Base-by-base conservation (phyloP, 1,139 yeast genomes). In the Arxiozyma heterogenica region DNA sequence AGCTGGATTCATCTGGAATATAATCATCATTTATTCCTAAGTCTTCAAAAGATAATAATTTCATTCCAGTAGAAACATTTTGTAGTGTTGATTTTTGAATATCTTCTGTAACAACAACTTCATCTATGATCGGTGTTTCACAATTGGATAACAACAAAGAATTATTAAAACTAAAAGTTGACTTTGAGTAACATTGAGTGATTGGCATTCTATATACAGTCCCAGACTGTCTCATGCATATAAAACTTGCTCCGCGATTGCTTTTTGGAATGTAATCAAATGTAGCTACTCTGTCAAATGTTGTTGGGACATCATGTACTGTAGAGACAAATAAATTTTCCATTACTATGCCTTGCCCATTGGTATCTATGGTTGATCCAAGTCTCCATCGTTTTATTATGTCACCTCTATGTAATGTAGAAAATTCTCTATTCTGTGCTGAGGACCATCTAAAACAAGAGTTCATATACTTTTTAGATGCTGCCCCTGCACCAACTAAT, bases 211-310 rank as follows among this genome's bases (percentile, higher is more conserved):
- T 75, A 69, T 86, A 90, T 0, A 89, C 84, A 50, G 88, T 84
- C 1, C 96, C 96, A 1, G 95, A 85, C 64, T 88, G 95, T 59
- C 96, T 75, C 86, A 90, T 86, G 68, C 96, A 90, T 42, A 90
- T 83, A 59, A 87, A 77, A 51, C 71, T 68, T 7, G 72, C 62
- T 8, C 80, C 76, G 47, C 70, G 70, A 18, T 65, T 65, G 27
- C 73, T 73, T 60, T 83, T 84, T 1, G 88, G 84, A 4, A 85
- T 81, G 66, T 89, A 90, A 66, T 90, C 96, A 70, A 85, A 89
- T 0, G 95, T 84, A 0, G 86, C 82, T 1, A 90, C 95, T 60
- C 91, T 78, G 61, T 89, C 95, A 64, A 79, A 83, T 54, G 84
- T 87, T 0, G 95, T 84, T 57, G 80, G 81, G 8, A 83, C 81